Base-by-base conservation (phyloP, 306 rosid species). In the Quercus suber region DNA sequence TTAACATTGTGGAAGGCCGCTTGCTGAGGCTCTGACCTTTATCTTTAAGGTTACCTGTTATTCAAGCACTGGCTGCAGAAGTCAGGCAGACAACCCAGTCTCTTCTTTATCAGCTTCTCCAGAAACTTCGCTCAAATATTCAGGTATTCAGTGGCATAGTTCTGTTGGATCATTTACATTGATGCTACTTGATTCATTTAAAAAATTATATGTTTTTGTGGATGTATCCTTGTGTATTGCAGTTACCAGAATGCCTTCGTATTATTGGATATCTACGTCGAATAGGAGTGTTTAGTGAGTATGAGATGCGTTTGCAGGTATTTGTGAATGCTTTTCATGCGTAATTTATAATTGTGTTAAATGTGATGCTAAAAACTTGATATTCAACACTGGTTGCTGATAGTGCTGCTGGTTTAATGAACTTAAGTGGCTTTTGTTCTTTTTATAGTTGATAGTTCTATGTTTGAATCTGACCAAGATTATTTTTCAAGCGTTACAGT, bases 261-360 rank as follows among this genome's bases (percentile, higher is more conserved):
- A 89, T 93, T 78, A 96, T 96, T 85, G 98, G 99, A 78, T 96
- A 93, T 79, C 74, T 93, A 71, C 97, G 98, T 45, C 88, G 96
- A 75, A 90, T 91, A 77, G 99, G 96, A 85, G 94, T 90, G 73
- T 96, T 96, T 85, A 93, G 96, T 18, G 99, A 96, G 74, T 91
- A 96, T 57, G 97, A 93, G 79, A 96, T 93, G 98, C 99, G 97
- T 76, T 87, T 96, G 84, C 97, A 91, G 98, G 99, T 96, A 82
- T 55, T 69, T 73, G 21, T 25, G 73, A 37, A 55, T 55, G 23
- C 27, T 6, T 74, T 69, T 74, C 17, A 70, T 45, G 23, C 68
- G 18, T 27, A 78, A 73, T 71, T 51, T 63, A 58, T 77, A 64
- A 65, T 53, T 72, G 5, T 2, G n/a, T 30, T 30, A 27, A 5